Percentiles rank a stretch among this genome's conserved stretches.
phyloP scores from a whole-genome alignment of 163 green algal species.

The Chlorella variabilis region DNA sequence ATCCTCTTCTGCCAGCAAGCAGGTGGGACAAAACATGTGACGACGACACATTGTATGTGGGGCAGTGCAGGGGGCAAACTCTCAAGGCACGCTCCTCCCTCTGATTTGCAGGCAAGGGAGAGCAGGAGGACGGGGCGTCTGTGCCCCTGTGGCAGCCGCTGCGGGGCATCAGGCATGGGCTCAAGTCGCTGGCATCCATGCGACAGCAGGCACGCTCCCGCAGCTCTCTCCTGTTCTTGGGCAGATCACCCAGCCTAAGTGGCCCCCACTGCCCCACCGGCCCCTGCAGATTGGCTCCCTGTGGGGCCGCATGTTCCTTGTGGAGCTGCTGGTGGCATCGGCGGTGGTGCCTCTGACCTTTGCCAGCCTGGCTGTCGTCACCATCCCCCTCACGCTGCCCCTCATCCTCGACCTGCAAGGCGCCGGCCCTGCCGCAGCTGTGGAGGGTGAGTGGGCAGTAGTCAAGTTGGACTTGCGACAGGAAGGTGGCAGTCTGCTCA shows the following conservation, averaged over 20 bases:
- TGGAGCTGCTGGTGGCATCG: slow-evolving; percentile 48
- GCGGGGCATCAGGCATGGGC: not conserved
- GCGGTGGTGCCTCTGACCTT: slow-evolving; percentile 40
- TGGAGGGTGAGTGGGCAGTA: slow-evolving; percentile 16
- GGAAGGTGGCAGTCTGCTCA: not conserved
- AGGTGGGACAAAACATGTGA: not conserved
- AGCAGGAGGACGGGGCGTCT: not conserved
- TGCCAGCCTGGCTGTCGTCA: slow-evolving; percentile 43
- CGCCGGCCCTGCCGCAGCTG: slow-evolving; percentile 10
- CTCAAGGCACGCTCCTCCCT: no score
- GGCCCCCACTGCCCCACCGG: no score
- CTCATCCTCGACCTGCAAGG: slow-evolving; percentile 44
- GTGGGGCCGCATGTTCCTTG: slow-evolving; percentile 20
- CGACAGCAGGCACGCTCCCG: not conserved
- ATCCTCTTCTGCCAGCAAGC: slow-evolving; percentile 36
- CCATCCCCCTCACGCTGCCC: slow-evolving; percentile 46
- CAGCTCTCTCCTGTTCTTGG: not conserved
- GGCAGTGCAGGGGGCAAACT: no score
- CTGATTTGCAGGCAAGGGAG: no score
- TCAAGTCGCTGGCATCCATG: not conserved
- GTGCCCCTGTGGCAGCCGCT: not conserved
- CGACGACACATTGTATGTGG: no score
- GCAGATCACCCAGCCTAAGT: no score
- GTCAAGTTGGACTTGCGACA: not conserved
- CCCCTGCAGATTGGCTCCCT: not conserved